These are phyloP conservation scores for Trichophyton verrucosum DNA, from an alignment of 2,329 filamentous ascomycete genomes.

Conservation along the genomic window DNA sequence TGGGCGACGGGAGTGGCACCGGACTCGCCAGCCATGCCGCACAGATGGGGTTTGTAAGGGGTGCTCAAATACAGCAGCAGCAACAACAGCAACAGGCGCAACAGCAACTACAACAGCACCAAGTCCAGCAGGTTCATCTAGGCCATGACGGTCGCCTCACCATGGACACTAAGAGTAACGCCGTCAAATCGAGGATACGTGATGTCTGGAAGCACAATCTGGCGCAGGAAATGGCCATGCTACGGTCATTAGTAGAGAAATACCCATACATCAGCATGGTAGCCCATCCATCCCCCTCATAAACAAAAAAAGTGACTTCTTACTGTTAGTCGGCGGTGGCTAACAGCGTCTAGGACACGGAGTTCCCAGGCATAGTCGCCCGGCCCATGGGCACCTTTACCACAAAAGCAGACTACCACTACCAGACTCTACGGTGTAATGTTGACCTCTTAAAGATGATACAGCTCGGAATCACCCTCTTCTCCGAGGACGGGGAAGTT, in stretches of 20 bases:
- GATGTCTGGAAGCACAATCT: conserved; percentile 94
- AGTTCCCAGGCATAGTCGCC: conserved; percentile 95
- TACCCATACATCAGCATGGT: conserved; percentile 98
- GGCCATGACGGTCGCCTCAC: conserved; percentile 41
- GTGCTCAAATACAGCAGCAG: conserved; percentile 52
- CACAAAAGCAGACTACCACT: conserved; percentile 95
- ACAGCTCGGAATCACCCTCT: conserved; percentile 87
- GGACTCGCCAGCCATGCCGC: conserved; percentile 78
- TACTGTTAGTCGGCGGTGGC: background rate
- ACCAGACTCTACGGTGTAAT: conserved; percentile 92
- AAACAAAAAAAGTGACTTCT: too few relatives aligned
- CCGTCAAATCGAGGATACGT: conserved; percentile 66
- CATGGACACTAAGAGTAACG: conserved; percentile 44
- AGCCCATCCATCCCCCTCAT: conserved; percentile 27
- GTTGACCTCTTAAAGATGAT: conserved; percentile 97
- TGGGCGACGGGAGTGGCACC: conserved; percentile 42
- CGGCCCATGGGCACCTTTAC: conserved; percentile 89
- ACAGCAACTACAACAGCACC: conserved; percentile 44
- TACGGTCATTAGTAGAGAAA: conserved; percentile 73
- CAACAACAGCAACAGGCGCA: conserved; percentile 37
- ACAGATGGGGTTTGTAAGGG: conserved; percentile 74
- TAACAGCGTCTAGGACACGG: conserved; percentile 60
- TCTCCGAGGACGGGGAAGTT: conserved; percentile 78
- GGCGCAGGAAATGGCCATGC: conserved; percentile 73
- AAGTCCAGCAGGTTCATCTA: conserved; percentile 38